Base-by-base conservation (phyloP, 2,329 filamentous ascomycete genomes). In the Fusarium oxysporum region DNA sequence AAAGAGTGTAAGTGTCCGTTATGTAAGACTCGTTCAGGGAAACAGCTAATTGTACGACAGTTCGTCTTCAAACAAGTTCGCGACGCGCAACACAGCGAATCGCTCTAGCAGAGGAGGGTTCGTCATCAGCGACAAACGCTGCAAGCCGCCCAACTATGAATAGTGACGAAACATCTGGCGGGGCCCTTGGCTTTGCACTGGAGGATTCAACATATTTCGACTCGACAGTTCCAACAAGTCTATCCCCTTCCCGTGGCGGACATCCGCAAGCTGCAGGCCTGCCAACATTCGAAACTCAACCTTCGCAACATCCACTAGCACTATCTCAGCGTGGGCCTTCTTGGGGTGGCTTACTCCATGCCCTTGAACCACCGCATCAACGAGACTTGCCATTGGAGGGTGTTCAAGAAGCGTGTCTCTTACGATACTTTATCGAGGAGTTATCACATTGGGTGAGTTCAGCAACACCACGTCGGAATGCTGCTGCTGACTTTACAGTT, bases 341-440 rank as follows among this genome's bases (percentile, higher is more conserved):
- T 4, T 76, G 70, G 65, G 68, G 65, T 2, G 65, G 72, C 1
- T 6, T 70, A 0, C 19, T 72, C 0, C 41, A 72, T 5, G 61
- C 48, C 0, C 32, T 74, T 0, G 68, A 76, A 3, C 63, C 62
- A 10, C 65, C 61, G 7, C 45, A 47, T 12, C 38, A 56, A 2
- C 37, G 44, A 7, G 47, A 67, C 1, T 33, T 51, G 3, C 53
- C 61, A 0, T 25, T 71, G 1, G 47, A 66, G 0, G 56, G 61
- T 0, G 61, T 77, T 0, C 74, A 77, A 25, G 74, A 77, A 50
- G 74, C 74, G 0, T 77, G 71, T 9, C 60, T 76, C 0, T n/a
- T 77, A 0, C 61, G 74, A 4, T 76, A 77, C 14, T 76, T 72
- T 1, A 65, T 76, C 3, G 70, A 74, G 5, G 66, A 75, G 11